phyloP scores from a whole-genome alignment of 2,329 filamentous ascomycete species.

The Emericellopsis atlantica region DNA sequence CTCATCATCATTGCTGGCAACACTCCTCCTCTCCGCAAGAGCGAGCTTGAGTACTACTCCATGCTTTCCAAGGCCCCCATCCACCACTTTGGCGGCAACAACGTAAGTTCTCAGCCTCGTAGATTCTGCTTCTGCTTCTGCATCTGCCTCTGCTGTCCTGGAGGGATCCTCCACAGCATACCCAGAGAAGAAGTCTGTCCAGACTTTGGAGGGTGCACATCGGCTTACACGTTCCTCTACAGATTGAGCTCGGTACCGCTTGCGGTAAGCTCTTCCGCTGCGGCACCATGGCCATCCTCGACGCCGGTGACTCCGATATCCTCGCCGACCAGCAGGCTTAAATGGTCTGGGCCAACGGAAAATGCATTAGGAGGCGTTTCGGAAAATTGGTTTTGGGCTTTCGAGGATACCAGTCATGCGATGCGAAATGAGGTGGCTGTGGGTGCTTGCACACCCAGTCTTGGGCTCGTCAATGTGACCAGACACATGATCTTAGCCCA shows the following conservation, averaged over 20 bases:
- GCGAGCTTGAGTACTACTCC: slow-evolving; percentile 78
- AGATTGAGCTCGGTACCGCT: slow-evolving; percentile 97
- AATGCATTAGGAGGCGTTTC: slow-evolving; percentile 28
- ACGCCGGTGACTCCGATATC: slow-evolving; percentile 98
- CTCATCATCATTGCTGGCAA: slow-evolving; percentile 89
- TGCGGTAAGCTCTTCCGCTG: slow-evolving; percentile 99
- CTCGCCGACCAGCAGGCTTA: slow-evolving; percentile 40
- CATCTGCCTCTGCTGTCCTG: slow-evolving; percentile 6
- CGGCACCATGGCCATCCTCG: slow-evolving; percentile 93
- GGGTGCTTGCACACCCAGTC: too few relatives aligned
- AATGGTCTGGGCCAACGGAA: slow-evolving; percentile 9
- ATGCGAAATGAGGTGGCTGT: slow-evolving; percentile 16
- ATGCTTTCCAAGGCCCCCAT: slow-evolving; percentile 91
- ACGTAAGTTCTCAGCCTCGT: slow-evolving; percentile 57
- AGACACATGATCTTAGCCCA: slow-evolving; percentile 8
- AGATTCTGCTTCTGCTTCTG: slow-evolving; percentile 1
- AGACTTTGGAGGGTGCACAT: slow-evolving; percentile 79
- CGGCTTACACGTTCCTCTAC: slow-evolving; percentile 43
- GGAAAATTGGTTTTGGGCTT: slow-evolving; percentile 22
- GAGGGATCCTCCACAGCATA: slow-evolving; percentile 27
- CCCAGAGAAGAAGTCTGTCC: slow-evolving; percentile 84
- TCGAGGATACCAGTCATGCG: slow-evolving; percentile 21
- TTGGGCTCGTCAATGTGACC: too few relatives aligned
- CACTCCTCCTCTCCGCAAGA: slow-evolving; percentile 95
- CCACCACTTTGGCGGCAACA: slow-evolving; percentile 97